phyloP scores from a whole-genome alignment of 129 eudicot genomes.

The Lactuca sativa region DNA sequence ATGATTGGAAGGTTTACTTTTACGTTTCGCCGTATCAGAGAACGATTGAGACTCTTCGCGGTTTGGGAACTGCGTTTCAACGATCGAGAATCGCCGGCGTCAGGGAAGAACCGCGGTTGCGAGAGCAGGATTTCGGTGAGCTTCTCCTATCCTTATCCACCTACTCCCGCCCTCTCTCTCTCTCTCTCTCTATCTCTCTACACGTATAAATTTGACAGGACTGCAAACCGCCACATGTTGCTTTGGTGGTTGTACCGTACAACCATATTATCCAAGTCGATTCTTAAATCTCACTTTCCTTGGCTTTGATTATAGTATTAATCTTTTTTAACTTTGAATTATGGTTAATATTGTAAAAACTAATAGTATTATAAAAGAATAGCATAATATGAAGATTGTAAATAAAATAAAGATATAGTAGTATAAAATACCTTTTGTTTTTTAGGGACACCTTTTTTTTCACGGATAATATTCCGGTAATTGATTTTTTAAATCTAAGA shows the following conservation, averaged over 20 bases:
- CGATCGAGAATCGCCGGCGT: constrained; percentile 71
- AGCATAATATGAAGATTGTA: no score
- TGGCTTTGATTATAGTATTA: no score
- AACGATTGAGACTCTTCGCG: constrained; percentile 50
- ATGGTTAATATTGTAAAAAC: no score
- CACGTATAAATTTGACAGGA: constrained; percentile 3
- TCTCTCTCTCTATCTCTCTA: background rate
- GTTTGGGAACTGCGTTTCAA: constrained; percentile 57
- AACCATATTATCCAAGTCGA: background rate
- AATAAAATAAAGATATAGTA: no score
- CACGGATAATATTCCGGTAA: no score
- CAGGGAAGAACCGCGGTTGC: constrained; percentile 75
- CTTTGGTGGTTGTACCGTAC: constrained; percentile 21
- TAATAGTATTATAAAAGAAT: no score
- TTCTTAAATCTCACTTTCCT: no score
- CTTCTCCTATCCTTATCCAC: constrained; percentile 5
- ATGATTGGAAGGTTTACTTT: constrained; percentile 81
- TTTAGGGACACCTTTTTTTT: no score
- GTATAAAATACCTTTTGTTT: no score
- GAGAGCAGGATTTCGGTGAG: constrained; percentile 88
- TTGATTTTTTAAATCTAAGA: no score
- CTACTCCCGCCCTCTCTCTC: constrained; percentile 1
- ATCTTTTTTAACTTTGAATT: no score
- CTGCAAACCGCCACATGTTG: background rate
- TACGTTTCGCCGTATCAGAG: constrained; percentile 73